Conservation (phyloP, 148 eudicot species). For the Rhododendron simsii region DNA sequence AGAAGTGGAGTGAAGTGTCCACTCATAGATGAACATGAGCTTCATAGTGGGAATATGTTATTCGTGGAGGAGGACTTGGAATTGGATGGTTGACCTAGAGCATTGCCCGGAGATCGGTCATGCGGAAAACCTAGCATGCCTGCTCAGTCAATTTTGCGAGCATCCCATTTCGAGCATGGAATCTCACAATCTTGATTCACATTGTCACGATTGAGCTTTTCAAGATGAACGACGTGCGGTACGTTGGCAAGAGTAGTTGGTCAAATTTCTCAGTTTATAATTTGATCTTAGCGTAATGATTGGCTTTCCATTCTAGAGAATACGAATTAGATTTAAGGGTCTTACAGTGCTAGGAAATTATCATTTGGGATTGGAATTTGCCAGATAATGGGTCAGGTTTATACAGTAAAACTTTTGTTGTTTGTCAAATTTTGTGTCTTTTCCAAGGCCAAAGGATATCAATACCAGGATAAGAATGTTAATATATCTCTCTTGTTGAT, state of each 20-base stretch:
- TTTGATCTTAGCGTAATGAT: background rate
- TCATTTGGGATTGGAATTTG: background rate
- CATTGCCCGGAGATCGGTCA: constrained; percentile 35
- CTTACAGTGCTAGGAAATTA: background rate
- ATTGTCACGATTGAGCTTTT: constrained; percentile 3
- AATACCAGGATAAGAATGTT: background rate
- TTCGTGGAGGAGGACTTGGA: constrained; percentile 19
- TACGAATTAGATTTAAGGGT: background rate
- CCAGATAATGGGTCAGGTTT: background rate
- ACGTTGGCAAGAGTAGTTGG: constrained; percentile 1
- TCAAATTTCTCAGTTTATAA: background rate
- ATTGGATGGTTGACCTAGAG: constrained; percentile 21
- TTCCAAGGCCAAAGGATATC: background rate
- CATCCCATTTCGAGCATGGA: constrained; percentile 6
- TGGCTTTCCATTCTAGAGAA: background rate
- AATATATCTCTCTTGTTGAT: background rate
- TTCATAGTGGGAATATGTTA: constrained; percentile 22
- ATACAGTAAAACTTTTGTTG: background rate
- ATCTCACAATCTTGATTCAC: background rate
- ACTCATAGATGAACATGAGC: constrained; percentile 25
- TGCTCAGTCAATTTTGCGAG: constrained; percentile 16
- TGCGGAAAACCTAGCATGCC: constrained; percentile 27
- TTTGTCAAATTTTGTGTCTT: background rate
- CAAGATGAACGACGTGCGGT: constrained; percentile 13
- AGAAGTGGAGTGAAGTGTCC: constrained; percentile 27